Conservation (phyloP, 352 stramenopile species). For the Globisporangium solare region DNA sequence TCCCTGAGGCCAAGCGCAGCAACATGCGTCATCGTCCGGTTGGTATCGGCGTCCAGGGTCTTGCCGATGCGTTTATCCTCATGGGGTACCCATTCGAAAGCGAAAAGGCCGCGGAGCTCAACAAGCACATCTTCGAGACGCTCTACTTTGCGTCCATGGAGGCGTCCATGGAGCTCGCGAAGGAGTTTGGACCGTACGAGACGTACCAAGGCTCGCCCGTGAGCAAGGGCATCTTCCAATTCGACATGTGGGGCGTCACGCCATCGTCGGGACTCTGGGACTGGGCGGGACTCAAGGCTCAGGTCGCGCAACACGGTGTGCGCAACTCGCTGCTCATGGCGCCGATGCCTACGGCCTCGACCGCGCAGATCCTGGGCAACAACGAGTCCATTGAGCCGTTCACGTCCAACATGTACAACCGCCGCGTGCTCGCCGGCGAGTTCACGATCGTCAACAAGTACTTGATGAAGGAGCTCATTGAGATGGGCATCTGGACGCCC, state of each 20-base stretch:
- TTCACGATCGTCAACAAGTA: slow-evolving; percentile 99
- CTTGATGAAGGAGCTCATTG: slow-evolving; percentile 96
- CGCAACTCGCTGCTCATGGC: slow-evolving; percentile 99
- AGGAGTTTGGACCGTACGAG: slow-evolving; percentile 93
- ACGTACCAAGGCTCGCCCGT: slow-evolving; percentile 96
- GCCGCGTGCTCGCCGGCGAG: slow-evolving; percentile 97
- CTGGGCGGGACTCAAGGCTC: slow-evolving; percentile 92
- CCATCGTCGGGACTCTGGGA: slow-evolving; percentile 92
- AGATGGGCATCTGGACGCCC: slow-evolving; percentile 94
- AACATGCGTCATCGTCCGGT: slow-evolving; percentile 99
- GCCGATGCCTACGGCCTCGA: slow-evolving; percentile 99
- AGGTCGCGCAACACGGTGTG: slow-evolving; percentile 94
- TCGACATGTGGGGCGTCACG: slow-evolving; percentile 98
- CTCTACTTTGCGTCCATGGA: slow-evolving; percentile 98
- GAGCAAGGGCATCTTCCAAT: slow-evolving; percentile 97
- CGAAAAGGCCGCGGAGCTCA: slow-evolving; percentile 86
- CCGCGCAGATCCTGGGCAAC: slow-evolving; percentile 98
- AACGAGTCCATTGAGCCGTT: slow-evolving; percentile 99
- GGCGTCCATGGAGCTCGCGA: slow-evolving; percentile 94
- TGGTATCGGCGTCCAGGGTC: slow-evolving; percentile 97
- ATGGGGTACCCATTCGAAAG: slow-evolving; percentile 97
- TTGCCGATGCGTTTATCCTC: slow-evolving; percentile 97
- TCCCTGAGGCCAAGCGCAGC: slow-evolving; percentile 79
- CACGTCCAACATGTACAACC: slow-evolving; percentile 99
- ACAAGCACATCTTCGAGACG: slow-evolving; percentile 99